Evolutionary conservation across 2,329 filamentous ascomycete species (phyloP).

Genomic region (Ophiostoma himal-ulmi): DNA sequence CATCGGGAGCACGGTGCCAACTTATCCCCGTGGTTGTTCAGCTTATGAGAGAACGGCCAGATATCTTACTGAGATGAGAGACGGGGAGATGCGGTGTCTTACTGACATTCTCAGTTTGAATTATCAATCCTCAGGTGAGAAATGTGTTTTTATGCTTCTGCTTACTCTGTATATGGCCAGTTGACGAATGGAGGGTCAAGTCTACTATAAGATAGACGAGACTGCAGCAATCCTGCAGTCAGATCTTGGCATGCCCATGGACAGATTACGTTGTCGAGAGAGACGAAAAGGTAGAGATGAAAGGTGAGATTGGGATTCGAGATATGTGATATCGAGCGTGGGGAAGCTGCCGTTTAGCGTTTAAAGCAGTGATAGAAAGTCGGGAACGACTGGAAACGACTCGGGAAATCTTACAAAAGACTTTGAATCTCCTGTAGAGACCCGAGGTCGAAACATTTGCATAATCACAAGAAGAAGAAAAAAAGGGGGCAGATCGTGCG

Average conservation of each 20-base stretch:
- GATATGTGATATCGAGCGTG: neutral
- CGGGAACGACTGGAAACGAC: neutral
- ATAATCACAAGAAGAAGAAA: neutral
- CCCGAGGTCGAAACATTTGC: neutral
- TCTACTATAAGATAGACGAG: neutral
- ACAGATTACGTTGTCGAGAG: neutral
- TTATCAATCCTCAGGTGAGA: neutral
- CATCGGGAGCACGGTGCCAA: neutral
- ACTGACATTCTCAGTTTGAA: neutral
- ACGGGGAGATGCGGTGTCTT: neutral
- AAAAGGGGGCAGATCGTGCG: slow-evolving; percentile 3
- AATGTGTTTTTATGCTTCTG: neutral
- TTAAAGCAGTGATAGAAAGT: neutral
- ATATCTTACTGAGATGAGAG: no score
- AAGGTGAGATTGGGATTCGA: neutral
- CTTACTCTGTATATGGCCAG: neutral
- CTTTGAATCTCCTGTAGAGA: neutral
- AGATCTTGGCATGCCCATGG: slow-evolving; percentile 1
- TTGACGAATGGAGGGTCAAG: no score
- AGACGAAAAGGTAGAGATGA: neutral
- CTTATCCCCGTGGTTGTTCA: no score
- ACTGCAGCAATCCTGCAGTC: neutral
- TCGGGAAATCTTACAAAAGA: neutral
- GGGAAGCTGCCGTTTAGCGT: neutral
- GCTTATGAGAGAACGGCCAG: no score